These are phyloP conservation scores for Wickerhamomyces rabaulensis DNA, from an alignment of 805 yeast genomes.

Conservation along the genomic window DNA sequence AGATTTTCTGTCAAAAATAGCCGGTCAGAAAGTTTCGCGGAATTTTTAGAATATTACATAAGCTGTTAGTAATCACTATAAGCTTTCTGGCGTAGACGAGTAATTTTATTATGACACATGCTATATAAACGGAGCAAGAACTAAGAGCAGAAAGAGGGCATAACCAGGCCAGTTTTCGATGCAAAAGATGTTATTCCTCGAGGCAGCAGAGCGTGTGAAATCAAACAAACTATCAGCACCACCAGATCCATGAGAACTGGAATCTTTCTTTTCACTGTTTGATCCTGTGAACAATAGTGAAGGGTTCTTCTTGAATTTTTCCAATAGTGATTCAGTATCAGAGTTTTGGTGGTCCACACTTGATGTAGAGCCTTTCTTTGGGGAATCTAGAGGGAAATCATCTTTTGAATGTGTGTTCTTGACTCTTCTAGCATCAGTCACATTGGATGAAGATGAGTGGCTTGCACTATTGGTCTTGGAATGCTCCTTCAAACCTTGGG, in stretches of 20 bases:
- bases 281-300: slow-evolving; percentile 2
- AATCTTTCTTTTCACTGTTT: background rate
- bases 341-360: background rate
- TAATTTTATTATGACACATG: no score
- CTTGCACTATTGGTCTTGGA: background rate
- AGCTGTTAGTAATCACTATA: no score
- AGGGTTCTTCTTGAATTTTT: slow-evolving; percentile 6
- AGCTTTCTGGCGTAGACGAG: no score
- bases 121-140: background rate
- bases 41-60: no score
- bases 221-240: slow-evolving; percentile 3
- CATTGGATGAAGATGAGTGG: background rate
- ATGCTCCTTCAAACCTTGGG: background rate
- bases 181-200: background rate
- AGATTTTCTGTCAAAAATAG: background rate
- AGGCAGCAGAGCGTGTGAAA: slow-evolving; percentile 4
- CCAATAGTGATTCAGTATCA: background rate
- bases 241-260: background rate
- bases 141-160: background rate
- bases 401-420: background rate
- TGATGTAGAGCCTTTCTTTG: background rate
- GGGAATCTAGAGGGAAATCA: background rate
- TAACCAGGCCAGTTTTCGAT: background rate
- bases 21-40: background rate
- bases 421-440: background rate